Conservation (phyloP, 805 yeast genomes). For the Wickerhamiella azyma region DNA sequence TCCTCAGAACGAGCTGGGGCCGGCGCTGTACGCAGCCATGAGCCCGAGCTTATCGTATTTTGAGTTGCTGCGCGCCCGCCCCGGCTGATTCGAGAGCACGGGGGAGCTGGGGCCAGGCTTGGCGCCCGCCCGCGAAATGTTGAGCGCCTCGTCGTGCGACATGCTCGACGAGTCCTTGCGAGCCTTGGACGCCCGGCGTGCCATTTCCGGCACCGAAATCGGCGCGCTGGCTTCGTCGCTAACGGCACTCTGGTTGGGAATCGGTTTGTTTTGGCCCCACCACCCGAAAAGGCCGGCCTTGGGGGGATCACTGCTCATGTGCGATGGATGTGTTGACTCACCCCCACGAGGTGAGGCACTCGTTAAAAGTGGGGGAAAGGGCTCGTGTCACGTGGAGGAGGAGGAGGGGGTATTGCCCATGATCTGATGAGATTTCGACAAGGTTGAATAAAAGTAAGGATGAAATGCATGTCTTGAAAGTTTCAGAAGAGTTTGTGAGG, state of each 20-base stretch:
- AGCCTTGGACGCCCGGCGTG: constrained; percentile 5
- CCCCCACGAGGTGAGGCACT: background rate
- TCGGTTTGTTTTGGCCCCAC: background rate
- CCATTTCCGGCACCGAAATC: background rate
- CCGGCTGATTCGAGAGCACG: background rate
- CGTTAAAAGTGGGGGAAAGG: background rate
- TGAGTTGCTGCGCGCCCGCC: constrained; percentile 11
- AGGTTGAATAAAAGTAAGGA: no score
- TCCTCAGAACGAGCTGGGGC: constrained; percentile 22
- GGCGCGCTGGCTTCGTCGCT: constrained; percentile 1
- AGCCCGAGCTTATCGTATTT: constrained; percentile 25
- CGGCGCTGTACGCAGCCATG: constrained; percentile 28
- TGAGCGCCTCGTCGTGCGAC: constrained; percentile 27
- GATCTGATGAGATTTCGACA: no score
- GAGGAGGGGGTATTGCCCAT: no score
- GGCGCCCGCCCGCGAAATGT: constrained; percentile 24
- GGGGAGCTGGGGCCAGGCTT: constrained; percentile 3
- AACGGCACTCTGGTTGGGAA: background rate
- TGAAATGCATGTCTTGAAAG: no score
- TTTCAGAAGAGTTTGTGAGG: no score
- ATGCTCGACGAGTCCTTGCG: constrained; percentile 20
- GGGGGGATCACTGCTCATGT: constrained; percentile 1
- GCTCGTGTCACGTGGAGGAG: constrained; percentile 5
- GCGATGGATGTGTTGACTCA: background rate
- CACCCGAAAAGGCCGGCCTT: constrained; percentile 7